A percentile compares a stretch with the other conserved stretches of the same genome.
phyloP scores from a whole-genome alignment of 2,329 filamentous ascomycete species.

The Venturia effusa region DNA sequence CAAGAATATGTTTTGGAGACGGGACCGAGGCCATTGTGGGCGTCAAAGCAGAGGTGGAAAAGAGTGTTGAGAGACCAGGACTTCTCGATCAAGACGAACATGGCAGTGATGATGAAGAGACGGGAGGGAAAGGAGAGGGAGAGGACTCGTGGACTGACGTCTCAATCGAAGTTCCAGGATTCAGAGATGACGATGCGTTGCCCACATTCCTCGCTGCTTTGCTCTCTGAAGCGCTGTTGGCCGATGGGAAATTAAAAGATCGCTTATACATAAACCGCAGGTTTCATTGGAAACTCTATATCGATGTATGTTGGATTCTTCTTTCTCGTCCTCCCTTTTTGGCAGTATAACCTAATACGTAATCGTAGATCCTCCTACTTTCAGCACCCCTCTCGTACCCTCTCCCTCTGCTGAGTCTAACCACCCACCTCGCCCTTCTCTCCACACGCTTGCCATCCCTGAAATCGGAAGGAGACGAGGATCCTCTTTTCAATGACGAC shows the following conservation, averaged over 20 bases:
- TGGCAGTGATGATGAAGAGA: conserved; percentile 29
- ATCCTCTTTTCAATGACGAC: conserved; percentile 95
- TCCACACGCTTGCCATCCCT: conserved; percentile 74
- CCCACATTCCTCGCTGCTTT: conserved; percentile 82
- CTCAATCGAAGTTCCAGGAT: conserved; percentile 81
- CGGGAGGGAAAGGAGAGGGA: conserved; percentile 23
- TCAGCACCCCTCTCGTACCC: conserved; percentile 91
- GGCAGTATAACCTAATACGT: background rate
- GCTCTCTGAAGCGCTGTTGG: conserved; percentile 76
- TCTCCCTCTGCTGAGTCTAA: conserved; percentile 81
- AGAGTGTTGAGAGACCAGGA: conserved; percentile 20
- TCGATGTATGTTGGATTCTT: conserved; percentile 59
- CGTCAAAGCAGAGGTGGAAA: conserved; percentile 89
- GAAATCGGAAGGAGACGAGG: conserved; percentile 84
- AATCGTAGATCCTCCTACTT: conserved; percentile 70
- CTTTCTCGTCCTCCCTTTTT: background rate
- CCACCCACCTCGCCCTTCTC: conserved; percentile 85
- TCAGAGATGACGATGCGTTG: conserved; percentile 80
- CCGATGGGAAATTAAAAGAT: conserved; percentile 54
- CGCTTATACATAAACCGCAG: conserved; percentile 77
- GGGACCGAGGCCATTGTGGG: conserved; percentile 94
- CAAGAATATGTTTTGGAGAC: conserved; percentile 86
- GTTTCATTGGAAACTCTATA: conserved; percentile 93
- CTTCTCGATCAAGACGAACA: conserved; percentile 18
- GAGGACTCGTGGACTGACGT: conserved; percentile 76